Conservation (phyloP, 768 basidiomycete genomes). For the Solioccasus polychromus region DNA sequence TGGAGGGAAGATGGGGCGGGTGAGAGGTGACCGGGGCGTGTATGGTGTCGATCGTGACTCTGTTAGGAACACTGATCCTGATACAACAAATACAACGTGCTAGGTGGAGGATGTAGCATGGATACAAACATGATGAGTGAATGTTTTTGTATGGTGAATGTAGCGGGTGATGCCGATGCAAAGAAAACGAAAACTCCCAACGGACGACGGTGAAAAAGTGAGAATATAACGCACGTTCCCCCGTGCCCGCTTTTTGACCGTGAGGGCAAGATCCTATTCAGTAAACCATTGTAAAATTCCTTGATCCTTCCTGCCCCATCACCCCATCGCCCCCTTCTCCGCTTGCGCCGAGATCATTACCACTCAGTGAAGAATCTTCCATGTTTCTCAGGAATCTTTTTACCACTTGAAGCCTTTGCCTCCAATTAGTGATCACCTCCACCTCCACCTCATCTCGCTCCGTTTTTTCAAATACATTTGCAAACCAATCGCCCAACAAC, state of each 20-base stretch:
- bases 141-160: too few species aligned
- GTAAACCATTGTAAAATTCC: conserved; percentile 59
- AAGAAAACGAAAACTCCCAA: neutral
- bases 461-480: conserved; percentile 76
- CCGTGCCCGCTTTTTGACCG: conserved; percentile 4
- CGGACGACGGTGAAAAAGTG: conserved; percentile 8
- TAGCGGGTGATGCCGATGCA: conserved; percentile 13
- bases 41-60: neutral
- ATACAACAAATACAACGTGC: conserved; percentile 8
- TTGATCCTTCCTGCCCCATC: conserved; percentile 49
- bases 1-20: too few species aligned
- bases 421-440: conserved; percentile 90
- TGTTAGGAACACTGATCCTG: conserved; percentile 5
- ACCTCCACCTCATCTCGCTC: conserved; percentile 64
- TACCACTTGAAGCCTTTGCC: conserved; percentile 74
- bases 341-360: conserved; percentile 13
- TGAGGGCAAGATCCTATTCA: conserved; percentile 19
- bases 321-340: conserved; percentile 38
- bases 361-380: conserved; percentile 20
- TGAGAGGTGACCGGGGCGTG: too few species aligned
- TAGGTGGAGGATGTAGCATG: conserved; percentile 4
- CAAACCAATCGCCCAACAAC: conserved; percentile 86
- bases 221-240: neutral
- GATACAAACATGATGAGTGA: conserved; percentile 18
- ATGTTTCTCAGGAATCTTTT: conserved; percentile 50